A percentile compares a stretch with the other conserved stretches of the same genome.
Conservation (phyloP, 2,329 filamentous ascomycete species). For the Phialophora macrospora region DNA sequence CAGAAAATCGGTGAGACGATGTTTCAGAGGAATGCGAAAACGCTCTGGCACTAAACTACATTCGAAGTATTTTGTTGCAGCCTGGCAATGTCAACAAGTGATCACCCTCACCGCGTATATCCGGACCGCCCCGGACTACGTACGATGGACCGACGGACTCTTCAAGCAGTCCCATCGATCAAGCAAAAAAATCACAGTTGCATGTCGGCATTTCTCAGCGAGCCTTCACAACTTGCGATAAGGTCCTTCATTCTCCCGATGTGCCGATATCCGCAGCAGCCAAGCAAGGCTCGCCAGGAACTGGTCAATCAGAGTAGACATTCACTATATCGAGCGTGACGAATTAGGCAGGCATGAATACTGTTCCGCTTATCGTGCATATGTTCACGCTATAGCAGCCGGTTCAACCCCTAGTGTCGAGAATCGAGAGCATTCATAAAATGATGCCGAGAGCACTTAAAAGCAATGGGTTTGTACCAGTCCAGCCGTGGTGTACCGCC, state of each 20-base stretch:
- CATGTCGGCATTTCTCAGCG: not conserved
- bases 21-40: not conserved
- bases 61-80: not conserved
- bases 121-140: too few species aligned
- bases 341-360: constrained; percentile 1
- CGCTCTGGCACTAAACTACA: not conserved
- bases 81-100: too few species aligned
- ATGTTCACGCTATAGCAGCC: not conserved
- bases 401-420: not conserved
- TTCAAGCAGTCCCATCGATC: not conserved
- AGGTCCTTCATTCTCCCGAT: not conserved
- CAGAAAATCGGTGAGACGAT: not conserved
- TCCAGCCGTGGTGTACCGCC: not conserved
- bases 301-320: constrained; percentile 2
- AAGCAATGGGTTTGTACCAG: not conserved
- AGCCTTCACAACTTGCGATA: not conserved
- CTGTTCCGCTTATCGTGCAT: not conserved
- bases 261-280: constrained; percentile 2
- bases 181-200: not conserved
- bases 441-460: not conserved
- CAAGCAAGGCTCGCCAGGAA: constrained; percentile 1
- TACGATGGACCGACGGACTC: not conserved
- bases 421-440: not conserved
- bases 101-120: not conserved
- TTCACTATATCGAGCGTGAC: not conserved